A percentile compares a stretch with the other conserved stretches of the same genome.
Conservation (phyloP, 1,139 yeast species). For the Pichia sp. region DNA sequence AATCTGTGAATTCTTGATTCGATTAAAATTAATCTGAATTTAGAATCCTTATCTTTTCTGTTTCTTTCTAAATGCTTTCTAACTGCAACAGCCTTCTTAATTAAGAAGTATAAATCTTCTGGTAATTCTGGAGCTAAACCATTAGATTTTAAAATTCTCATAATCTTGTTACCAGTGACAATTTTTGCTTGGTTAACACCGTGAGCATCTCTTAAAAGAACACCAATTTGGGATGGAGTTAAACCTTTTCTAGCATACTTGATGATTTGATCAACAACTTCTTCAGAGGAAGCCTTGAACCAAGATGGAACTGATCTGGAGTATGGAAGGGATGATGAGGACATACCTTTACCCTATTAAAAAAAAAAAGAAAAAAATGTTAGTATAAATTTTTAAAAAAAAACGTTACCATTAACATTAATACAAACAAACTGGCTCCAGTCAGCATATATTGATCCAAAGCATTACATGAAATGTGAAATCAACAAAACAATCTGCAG, state of each 20-base stretch:
- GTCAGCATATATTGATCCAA: slow-evolving; percentile 21
- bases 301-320: slow-evolving; percentile 98
- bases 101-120: slow-evolving; percentile 98
- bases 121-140: slow-evolving; percentile 99
- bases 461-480: not conserved
- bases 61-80: slow-evolving; percentile 99
- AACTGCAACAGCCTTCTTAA: slow-evolving; percentile 98
- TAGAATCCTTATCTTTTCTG: slow-evolving; percentile 99
- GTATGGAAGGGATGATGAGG: slow-evolving; percentile 98
- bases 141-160: slow-evolving; percentile 97
- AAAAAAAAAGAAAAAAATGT: slow-evolving; percentile 24
- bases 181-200: slow-evolving; percentile 98
- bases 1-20: slow-evolving; percentile 99
- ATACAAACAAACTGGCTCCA: slow-evolving; percentile 31
- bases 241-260: slow-evolving; percentile 99
- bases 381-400: slow-evolving; percentile 28
- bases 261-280: slow-evolving; percentile 96
- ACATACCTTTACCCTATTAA: slow-evolving; percentile 93
- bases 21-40: slow-evolving; percentile 99
- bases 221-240: slow-evolving; percentile 99
- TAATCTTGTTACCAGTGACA: slow-evolving; percentile 98
- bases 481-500: slow-evolving; percentile 3
- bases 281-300: slow-evolving; percentile 96
- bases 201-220: slow-evolving; percentile 98
- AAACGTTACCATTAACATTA: slow-evolving; percentile 24